These are phyloP conservation scores for Aspergillus sp. DNA, from an alignment of 2,329 filamentous ascomycete species.

Conservation along the genomic window DNA sequence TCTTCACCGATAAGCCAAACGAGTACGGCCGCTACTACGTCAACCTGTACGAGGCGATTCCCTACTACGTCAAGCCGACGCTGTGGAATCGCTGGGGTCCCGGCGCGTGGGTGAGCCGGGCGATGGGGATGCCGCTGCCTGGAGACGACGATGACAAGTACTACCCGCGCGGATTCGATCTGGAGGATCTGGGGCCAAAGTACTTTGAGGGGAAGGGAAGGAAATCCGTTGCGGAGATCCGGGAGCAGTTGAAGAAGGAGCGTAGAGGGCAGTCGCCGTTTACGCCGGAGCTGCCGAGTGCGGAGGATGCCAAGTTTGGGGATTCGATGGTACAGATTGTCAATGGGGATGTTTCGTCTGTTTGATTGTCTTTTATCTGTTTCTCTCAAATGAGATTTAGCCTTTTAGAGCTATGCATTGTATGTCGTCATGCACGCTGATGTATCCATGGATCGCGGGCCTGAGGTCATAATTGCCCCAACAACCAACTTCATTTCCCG, in stretches of 20 bases:
- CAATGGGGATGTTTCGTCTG: background rate
- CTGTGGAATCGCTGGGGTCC: slow-evolving; percentile 67
- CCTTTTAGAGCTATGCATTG: background rate
- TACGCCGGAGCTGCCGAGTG: background rate
- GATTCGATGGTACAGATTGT: background rate
- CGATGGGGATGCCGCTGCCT: slow-evolving; percentile 51
- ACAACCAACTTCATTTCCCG: background rate
- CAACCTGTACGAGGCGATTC: slow-evolving; percentile 61
- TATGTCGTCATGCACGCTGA: background rate
- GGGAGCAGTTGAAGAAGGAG: slow-evolving; percentile 50
- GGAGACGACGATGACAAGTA: slow-evolving; percentile 54
- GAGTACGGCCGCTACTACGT: slow-evolving; percentile 59
- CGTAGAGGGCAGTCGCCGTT: slow-evolving; percentile 42
- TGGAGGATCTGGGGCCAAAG: slow-evolving; percentile 65
- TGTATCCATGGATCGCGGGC: background rate
- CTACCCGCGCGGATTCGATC: slow-evolving; percentile 53
- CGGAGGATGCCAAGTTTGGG: background rate
- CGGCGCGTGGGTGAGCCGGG: slow-evolving; percentile 37
- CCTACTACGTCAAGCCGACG: slow-evolving; percentile 66
- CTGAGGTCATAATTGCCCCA: background rate
- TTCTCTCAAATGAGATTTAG: background rate
- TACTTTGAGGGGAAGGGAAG: slow-evolving; percentile 57
- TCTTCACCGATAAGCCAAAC: slow-evolving; percentile 55
- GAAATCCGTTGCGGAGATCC: slow-evolving; percentile 30
- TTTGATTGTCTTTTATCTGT: background rate